phyloP scores from a whole-genome alignment of 1,284 basidiomycete genomes.

The Melampsora larici-populina region DNA sequence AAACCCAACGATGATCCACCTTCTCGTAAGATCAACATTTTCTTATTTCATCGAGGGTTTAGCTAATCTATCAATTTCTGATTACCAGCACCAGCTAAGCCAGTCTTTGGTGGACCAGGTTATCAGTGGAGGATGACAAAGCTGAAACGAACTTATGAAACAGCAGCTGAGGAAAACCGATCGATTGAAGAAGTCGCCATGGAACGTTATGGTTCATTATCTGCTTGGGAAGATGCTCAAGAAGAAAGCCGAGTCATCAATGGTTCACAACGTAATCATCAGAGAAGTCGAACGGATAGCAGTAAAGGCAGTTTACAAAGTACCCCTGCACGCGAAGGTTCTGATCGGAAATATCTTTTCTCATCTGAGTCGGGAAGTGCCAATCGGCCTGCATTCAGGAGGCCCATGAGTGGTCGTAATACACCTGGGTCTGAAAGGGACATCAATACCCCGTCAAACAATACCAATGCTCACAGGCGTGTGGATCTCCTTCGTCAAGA shows the following conservation, averaged over 20 bases:
- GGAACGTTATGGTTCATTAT: constrained; percentile 78
- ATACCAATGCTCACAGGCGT: constrained; percentile 12
- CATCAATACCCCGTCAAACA: constrained; percentile 9
- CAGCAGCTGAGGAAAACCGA: constrained; percentile 33
- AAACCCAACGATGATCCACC: constrained; percentile 11
- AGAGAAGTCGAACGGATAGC: constrained; percentile 51
- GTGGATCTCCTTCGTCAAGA: constrained; percentile 18
- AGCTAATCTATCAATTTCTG: neutral
- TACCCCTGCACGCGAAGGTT: constrained; percentile 28
- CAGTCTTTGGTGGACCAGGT: constrained; percentile 31
- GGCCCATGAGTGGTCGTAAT: constrained; percentile 62
- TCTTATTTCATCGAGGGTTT: neutral
- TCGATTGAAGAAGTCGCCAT: constrained; percentile 64
- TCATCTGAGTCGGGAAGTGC: constrained; percentile 35
- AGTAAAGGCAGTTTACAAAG: constrained; percentile 50
- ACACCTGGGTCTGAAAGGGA: constrained; percentile 20
- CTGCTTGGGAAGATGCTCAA: constrained; percentile 80
- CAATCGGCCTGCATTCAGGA: constrained; percentile 64
- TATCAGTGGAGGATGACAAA: constrained; percentile 42
- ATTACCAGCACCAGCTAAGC: neutral
- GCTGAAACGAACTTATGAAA: constrained; percentile 34
- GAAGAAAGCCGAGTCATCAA: constrained; percentile 81
- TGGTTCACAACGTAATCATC: constrained; percentile 62
- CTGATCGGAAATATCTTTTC: constrained; percentile 28
- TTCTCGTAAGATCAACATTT: neutral